Percentiles rank a stretch among this genome's conserved stretches.
These are phyloP conservation scores for Nannochloropsis salina DNA, from an alignment of 108 stramenopile species.

Conservation along the genomic window DNA sequence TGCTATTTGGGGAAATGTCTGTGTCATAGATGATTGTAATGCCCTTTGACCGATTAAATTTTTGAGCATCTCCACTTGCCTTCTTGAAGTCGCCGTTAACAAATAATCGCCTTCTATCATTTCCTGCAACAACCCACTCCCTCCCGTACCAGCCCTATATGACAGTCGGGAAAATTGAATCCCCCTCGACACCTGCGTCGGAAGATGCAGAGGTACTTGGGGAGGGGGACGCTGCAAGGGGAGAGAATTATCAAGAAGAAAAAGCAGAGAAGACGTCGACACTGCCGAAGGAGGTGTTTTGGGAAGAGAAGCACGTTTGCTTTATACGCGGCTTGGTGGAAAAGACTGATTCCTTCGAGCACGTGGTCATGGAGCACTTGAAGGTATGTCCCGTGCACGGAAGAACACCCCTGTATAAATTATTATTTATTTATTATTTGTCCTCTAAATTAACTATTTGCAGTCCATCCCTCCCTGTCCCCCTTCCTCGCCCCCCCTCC, in stretches of 20 bases:
- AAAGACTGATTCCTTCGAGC: conserved; percentile 66
- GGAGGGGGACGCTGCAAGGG: neutral
- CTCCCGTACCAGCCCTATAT: too few relatives aligned
- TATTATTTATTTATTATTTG: too few relatives aligned
- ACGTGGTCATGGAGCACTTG: conserved; percentile 83
- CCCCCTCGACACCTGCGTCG: too few relatives aligned
- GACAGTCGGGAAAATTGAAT: too few relatives aligned
- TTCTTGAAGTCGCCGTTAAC: too few relatives aligned
- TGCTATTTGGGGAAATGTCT: too few relatives aligned
- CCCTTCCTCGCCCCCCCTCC: neutral
- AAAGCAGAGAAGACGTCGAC: neutral
- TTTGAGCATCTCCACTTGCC: too few relatives aligned
- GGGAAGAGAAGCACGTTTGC: neutral
- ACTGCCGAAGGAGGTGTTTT: neutral
- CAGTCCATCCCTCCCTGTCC: neutral
- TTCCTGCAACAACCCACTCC: too few relatives aligned
- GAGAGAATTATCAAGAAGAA: neutral
- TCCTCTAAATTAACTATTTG: neutral
- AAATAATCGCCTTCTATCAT: too few relatives aligned
- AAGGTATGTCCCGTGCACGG: neutral
- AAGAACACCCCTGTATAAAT: neutral
- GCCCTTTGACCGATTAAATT: too few relatives aligned
- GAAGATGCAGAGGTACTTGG: too few relatives aligned
- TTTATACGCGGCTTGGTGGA: neutral
- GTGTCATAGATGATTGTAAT: too few relatives aligned